phyloP scores from a whole-genome alignment of 441 rosid genomes.

The Populus hybrid region DNA sequence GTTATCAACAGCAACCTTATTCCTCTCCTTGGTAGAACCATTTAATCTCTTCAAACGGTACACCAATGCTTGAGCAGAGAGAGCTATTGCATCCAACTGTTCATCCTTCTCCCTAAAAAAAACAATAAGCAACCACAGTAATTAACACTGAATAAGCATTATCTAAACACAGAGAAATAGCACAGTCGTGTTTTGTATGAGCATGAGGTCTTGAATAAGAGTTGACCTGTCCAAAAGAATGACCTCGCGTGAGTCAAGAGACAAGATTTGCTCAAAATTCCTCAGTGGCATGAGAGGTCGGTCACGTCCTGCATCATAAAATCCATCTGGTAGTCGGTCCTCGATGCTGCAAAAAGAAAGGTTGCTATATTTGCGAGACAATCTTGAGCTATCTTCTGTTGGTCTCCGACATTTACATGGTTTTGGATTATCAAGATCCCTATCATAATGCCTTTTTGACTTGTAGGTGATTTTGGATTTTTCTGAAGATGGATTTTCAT shows the following conservation, averaged over 20 bases:
- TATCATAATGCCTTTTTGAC: conserved; percentile 71
- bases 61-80: conserved; percentile 70
- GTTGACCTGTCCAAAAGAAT: conserved; percentile 91
- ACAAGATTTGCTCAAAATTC: conserved; percentile 56
- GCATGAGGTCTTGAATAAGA: conserved; percentile 4
- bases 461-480: conserved; percentile 36
- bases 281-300: conserved; percentile 72
- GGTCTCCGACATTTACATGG: conserved; percentile 72
- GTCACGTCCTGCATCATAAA: conserved; percentile 97
- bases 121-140: conserved; percentile 16
- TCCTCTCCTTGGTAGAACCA: conserved; percentile 42
- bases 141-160: neutral
- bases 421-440: conserved; percentile 81
- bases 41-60: conserved; percentile 51
- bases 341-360: conserved; percentile 71
- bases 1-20: conserved; percentile 38
- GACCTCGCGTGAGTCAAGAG: conserved; percentile 88
- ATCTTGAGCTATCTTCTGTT: conserved; percentile 35
- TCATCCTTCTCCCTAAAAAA: conserved; percentile 71
- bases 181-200: neutral
- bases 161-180: neutral
- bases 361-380: conserved; percentile 62
- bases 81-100: conserved; percentile 70
- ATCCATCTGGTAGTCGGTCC: conserved; percentile 86
- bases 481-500: conserved; percentile 43